Evolutionary conservation across 2,329 filamentous ascomycete genomes (phyloP), one percentile per base, ranked within the genome.

Genomic region (Colletotrichum magnum): DNA sequence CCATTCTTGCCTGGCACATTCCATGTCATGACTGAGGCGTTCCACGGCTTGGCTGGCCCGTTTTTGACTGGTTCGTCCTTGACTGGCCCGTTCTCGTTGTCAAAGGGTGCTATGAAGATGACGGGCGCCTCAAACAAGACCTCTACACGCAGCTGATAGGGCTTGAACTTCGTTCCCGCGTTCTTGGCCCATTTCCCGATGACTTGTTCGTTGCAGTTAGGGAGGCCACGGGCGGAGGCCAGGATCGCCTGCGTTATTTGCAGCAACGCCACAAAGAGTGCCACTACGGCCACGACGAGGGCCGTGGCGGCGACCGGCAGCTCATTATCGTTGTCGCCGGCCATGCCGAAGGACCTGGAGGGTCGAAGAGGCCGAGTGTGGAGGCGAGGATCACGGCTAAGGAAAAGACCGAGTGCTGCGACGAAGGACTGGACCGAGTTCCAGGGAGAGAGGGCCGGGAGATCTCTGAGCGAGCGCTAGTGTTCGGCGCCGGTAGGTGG

Each of bases 81-180:
- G 10, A 24, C 53, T 5, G 63, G 68, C 2, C 6, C 26, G 6
- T 16, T 52, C 26, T 26, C 2, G 6, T 57, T 68, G 0, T 10
- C 41, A 1, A 48, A 52, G 5, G 68, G 68, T 1, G 68, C 58
- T 1, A 66, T 18, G 26, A 62, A 70, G 2, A 70, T 62, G 32
- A 70, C 16, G 3, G 68, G 68, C 4, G 63, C 64, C n/a, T 70
- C 53, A 9, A 70, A 70, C 5, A 21, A 26, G 39, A 70, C 24
- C 24, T 63, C 62, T 5, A 67, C 51, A 2, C 68, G 21, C 10
- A 70, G 36, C 13, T 70, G 54, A 3, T 6, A 12, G n/a, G 26
- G 21, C 5, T 48, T 70, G 16, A 28, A 26, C 13, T 18, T 58
- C 13, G 26, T 52, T 7, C 53, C 51, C 4, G 64, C 53, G 4